Base-by-base conservation (phyloP, 2,329 filamentous ascomycete genomes). In the Verticillium tricorpus region DNA sequence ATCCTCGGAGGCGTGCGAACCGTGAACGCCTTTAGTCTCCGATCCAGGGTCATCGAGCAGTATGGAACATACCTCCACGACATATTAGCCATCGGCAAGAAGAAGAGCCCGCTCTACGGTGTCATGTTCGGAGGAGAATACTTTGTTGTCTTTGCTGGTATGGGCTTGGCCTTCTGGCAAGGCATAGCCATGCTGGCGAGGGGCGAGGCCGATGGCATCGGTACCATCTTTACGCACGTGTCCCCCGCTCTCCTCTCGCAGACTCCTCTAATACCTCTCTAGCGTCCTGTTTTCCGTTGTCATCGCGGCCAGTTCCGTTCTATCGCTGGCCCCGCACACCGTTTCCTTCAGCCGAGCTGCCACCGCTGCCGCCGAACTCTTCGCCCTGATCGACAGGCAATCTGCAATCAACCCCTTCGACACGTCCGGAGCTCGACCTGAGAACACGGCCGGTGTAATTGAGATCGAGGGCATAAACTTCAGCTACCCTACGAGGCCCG, bases 151-250 rank as follows among this genome's bases (percentile, higher is more conserved):
- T 67, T 64, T 17, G 61, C 62, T 11, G 65, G 62, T 3, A 66
- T 64, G 62, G 66, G 61, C 2, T 57, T 67, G 17, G 65, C 65
- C 1, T 67, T 67, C 58, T 67, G 66, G 66, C 66, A 67, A 31
- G 66, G 65, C 58, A 76, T 81, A 55, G 71, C 78, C 1, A 67
- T 80, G 61, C 76, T 80, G 4, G 70, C 72, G 3, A 62, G 62
- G 11, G 54, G 61, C 5, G 63, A 67, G 45, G 56, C 59, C 6
- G 40, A 60, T 12, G 64, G 62, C n/a, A 19, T 64, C 5, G 63
- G 63, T 12, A 64, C 63, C 0, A 57, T 67, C 3, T 66, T 67
- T 40, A 64, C 62, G 65, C 65, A 7, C 28, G 63, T 57, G 8
- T 19, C 15, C n/a, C 19, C 12, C 5, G 9, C 9, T 25, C 8